Evolutionary conservation across 2,329 filamentous ascomycete species (phyloP).

Genomic region (Orbilia ellipsospora): DNA sequence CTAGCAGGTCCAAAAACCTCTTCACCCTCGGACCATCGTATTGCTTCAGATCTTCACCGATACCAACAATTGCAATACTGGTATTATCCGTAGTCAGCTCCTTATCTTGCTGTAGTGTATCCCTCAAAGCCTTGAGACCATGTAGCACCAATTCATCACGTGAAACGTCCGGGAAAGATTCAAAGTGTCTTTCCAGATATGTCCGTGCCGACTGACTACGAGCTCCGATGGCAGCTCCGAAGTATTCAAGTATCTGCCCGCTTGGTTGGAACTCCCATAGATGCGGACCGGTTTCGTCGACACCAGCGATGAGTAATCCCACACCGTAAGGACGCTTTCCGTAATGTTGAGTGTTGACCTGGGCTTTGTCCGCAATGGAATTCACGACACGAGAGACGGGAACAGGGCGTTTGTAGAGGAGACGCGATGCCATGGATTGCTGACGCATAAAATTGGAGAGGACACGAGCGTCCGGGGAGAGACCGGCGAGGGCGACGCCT

Average conservation of each 20-base stretch:
- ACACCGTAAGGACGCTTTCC: constrained; percentile 96
- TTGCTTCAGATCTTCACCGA: constrained; percentile 69
- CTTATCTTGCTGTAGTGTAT: constrained; percentile 95
- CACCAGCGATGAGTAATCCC: constrained; percentile 88
- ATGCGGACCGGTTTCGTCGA: constrained; percentile 93
- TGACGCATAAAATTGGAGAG: constrained; percentile 99
- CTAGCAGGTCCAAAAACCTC: constrained; percentile 81
- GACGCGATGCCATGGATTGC: constrained; percentile 92
- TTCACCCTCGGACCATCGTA: constrained; percentile 89
- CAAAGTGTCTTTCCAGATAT: constrained; percentile 92
- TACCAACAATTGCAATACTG: constrained; percentile 84
- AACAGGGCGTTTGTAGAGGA: constrained; percentile 95
- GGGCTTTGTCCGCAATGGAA: constrained; percentile 94
- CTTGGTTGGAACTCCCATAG: constrained; percentile 98
- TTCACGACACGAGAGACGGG: constrained; percentile 87
- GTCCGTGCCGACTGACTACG: constrained; percentile 97
- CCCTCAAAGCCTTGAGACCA: constrained; percentile 89
- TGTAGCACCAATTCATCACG: constrained; percentile 91
- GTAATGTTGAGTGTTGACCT: constrained; percentile 98
- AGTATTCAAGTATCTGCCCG: constrained; percentile 96
- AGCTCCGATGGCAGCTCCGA: constrained; percentile 94
- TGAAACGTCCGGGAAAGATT: constrained; percentile 78
- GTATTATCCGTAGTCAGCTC: constrained; percentile 98
- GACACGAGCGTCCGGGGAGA: constrained; percentile 96
- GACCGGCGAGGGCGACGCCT: constrained; percentile 92